Base-by-base conservation (phyloP, 495 filamentous ascomycete genomes). In the Massariosphaeria phaeospora region DNA sequence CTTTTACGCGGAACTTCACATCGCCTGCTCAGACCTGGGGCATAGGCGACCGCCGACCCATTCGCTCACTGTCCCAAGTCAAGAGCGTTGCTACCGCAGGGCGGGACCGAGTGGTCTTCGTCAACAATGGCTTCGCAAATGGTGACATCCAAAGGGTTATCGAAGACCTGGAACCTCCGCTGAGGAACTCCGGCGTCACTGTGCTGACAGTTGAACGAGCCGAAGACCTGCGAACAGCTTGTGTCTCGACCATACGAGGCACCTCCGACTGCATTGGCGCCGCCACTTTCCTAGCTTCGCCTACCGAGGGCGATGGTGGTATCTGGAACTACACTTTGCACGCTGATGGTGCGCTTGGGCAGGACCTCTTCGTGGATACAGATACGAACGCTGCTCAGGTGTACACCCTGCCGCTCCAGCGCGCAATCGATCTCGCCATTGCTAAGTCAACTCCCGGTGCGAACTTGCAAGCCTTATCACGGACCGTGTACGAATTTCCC, bases 311-410 rank as follows among this genome's bases (percentile, higher is more conserved):
- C 21, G 83, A 88, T 69, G 84, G 84, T 23, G 80, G 76, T 0
- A 56, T 73, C 13, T 91, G 88, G 88, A 89, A 89, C 66, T 93
- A 91, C 55, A 88, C 83, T 0, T 69, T 93, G 15, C 75, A 85
- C 48, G 78, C 75, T 1, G 88, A 93, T 66, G 79, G 78, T 2
- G 70, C 76, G 0, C 66, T 88, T 47, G 76, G 76, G 0, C 33
- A 29, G 2, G 77, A 75, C 46, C 76, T 91, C 55, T 70, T 85
- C 62, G 73, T 77, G 18, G 67, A 76, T 2, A 70, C 70, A 12
- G 67, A 73, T 45, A 71, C 72, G 33, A 89, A 89, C 64, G 82
- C 84, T 61, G 78, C 70, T 21, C 73, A 91, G 67, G 69, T 84
- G 26, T 91, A 83, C 51, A 70, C 82, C 46, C 71, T 93, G 20